Percentiles rank a stretch among this genome's conserved stretches.
Evolutionary conservation across 164 flowering plant species (phyloP).

Genomic region (Macadamia integrifolia): DNA sequence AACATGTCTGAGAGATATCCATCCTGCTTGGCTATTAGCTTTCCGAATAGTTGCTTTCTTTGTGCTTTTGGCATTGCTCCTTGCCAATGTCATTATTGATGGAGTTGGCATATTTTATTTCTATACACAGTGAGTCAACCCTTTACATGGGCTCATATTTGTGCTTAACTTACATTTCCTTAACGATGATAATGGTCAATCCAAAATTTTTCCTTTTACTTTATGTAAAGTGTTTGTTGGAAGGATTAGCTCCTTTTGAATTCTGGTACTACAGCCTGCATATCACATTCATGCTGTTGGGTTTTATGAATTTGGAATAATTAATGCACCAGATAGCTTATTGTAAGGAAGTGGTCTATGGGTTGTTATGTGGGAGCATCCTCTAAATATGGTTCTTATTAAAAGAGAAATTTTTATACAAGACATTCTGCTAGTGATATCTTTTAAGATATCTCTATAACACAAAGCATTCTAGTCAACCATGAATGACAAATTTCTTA

Average conservation of each 20-base stretch:
- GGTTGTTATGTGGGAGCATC: background rate
- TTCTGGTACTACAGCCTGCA: too few relatives aligned
- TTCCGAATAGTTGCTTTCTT: slow-evolving; percentile 63
- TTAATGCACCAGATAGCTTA: too few relatives aligned
- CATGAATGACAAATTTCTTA: background rate
- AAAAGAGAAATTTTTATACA: background rate
- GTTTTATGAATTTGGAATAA: too few relatives aligned
- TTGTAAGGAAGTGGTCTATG: background rate
- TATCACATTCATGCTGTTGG: too few relatives aligned
- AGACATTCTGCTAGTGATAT: too few relatives aligned
- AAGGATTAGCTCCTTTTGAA: too few relatives aligned
- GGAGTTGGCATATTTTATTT: slow-evolving; percentile 67
- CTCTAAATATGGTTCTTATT: background rate
- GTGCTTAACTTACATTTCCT: background rate
- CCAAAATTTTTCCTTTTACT: background rate
- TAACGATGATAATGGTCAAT: background rate
- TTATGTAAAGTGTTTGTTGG: too few relatives aligned
- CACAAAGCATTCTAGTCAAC: background rate
- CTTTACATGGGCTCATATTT: background rate
- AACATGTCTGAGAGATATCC: slow-evolving; percentile 70
- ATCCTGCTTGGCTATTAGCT: slow-evolving; percentile 81
- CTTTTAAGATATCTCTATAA: background rate
- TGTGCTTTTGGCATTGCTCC: slow-evolving; percentile 46
- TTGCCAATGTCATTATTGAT: slow-evolving; percentile 43
- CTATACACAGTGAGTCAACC: slow-evolving; percentile 82